A percentile compares a stretch with the other conserved stretches of the same genome.
Evolutionary conservation across 495 filamentous ascomycete species (phyloP).

Genomic region (Apiosordaria backusii): DNA sequence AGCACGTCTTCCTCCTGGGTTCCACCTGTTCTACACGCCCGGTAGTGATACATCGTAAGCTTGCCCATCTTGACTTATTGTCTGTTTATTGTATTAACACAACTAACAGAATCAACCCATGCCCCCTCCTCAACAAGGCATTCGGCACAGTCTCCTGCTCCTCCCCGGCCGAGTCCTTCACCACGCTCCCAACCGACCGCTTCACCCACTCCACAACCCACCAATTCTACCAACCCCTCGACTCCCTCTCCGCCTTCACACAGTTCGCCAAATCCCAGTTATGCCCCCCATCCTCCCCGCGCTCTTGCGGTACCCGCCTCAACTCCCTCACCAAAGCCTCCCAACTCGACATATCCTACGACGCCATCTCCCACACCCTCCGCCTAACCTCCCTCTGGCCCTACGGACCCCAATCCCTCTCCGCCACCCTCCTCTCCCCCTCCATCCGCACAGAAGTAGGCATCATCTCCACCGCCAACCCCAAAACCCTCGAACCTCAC

Average conservation of each 20-base stretch:
- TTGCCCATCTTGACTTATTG: background rate
- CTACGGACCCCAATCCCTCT: conserved; percentile 38
- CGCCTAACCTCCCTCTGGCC: conserved; percentile 62
- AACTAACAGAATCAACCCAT: conserved; percentile 51
- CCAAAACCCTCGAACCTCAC: conserved; percentile 56
- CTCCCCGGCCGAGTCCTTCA: conserved; percentile 63
- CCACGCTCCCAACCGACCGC: conserved; percentile 56
- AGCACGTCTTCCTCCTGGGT: conserved; percentile 70
- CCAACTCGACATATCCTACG: conserved; percentile 75
- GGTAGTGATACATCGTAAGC: conserved; percentile 11
- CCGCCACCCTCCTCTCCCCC: conserved; percentile 33
- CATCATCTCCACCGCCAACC: conserved; percentile 64
- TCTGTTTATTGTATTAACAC: background rate
- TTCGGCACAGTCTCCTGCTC: conserved; percentile 59
- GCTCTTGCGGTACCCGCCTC: conserved; percentile 36
- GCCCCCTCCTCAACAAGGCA: conserved; percentile 55
- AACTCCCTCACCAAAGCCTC: conserved; percentile 45
- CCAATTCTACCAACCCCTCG: conserved; percentile 65
- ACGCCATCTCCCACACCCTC: conserved; percentile 62
- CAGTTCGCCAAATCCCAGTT: conserved; percentile 54
- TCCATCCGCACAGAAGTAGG: conserved; percentile 67
- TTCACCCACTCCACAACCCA: conserved; percentile 62
- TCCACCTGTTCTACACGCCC: conserved; percentile 79
- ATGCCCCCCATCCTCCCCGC: conserved; percentile 41
- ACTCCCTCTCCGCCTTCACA: conserved; percentile 53